Base-by-base conservation (phyloP, 306 rosid species). In the Vigna nakashimae region DNA sequence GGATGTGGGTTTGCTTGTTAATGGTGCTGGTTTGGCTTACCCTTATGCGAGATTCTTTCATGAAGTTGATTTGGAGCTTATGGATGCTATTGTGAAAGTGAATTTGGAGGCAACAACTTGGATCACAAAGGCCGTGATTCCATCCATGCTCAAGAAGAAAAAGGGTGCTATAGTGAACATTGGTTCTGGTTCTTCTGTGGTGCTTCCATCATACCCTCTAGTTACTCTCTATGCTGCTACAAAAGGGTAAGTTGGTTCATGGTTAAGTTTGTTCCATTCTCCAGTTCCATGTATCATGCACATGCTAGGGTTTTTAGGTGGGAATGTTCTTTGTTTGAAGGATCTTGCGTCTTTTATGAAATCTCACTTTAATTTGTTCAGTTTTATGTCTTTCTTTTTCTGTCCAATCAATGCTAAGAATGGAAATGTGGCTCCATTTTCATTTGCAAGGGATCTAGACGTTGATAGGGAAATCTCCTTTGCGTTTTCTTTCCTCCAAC, bases 131-230 rank as follows among this genome's bases (percentile, higher is more conserved):
- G 84, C 92, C 0, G 90, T 89, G 65, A 62, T 91, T 78, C 82
- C 86, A 0, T 18, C 45, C 9, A 89, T 91, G 93, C 66, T 89
- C n/a, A 81, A 73, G 82, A 89, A 80, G 79, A 87, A 84, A 49
- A 87, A 81, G 13, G 93, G 91, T 9, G 90, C 85, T 7, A 82
- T 91, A 16, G n/a, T 89, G 2, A 89, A 89, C 46, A 77, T 87
- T 69, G 89, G 93, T 1, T 91, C 96, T 70, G 88, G 65, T 15
- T 65, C 96, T 7, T 4, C 84, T 34, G 14, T 42, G 40, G 74
- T 83, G 0, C 24, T 83, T 69, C 84, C 90, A 51, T 84, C 96
- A 3, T 83, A 66, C 42, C 92, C 96, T 73, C 55, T 91, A 0
- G 60, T 52, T 24, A 38, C 89, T 2, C 50, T 86, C 65, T 91